Evolutionary conservation across 2,329 filamentous ascomycete genomes (phyloP).

Genomic region (Cytospora schulzeri): DNA sequence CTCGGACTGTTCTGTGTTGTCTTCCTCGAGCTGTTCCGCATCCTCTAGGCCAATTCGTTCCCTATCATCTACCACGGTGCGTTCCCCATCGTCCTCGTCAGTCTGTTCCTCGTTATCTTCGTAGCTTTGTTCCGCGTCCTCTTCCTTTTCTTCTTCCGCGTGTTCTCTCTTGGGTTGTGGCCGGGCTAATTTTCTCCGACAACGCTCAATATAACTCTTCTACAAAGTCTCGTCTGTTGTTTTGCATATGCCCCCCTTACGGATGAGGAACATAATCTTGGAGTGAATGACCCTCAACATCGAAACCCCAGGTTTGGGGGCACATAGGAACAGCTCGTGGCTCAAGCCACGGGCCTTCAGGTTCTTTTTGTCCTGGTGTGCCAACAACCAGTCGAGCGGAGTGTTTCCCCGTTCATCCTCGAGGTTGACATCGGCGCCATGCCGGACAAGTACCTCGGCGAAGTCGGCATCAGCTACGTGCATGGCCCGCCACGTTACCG

Average conservation of each 20-base stretch:
- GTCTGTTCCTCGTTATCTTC: too few relatives aligned
- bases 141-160: too few relatives aligned
- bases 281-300: not conserved
- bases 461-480: not conserved
- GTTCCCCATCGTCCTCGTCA: too few relatives aligned
- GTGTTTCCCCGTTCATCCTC: slow-evolving; percentile 1
- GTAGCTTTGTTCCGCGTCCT: too few relatives aligned
- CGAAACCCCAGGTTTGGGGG: too few relatives aligned
- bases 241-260: not conserved
- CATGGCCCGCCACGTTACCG: not conserved
- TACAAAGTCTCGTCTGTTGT: not conserved
- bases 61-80: too few relatives aligned
- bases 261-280: not conserved
- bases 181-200: too few relatives aligned
- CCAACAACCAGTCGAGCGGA: slow-evolving; percentile 2
- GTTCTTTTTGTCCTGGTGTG: not conserved
- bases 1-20: too few relatives aligned
- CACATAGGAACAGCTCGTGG: not conserved
- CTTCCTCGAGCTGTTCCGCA: too few relatives aligned
- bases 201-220: not conserved
- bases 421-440: not conserved
- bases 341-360: not conserved
- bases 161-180: not conserved
- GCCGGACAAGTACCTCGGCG: not conserved
- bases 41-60: too few relatives aligned